Base-by-base conservation (phyloP, 306 rosid genomes). In the Alnus rubra region DNA sequence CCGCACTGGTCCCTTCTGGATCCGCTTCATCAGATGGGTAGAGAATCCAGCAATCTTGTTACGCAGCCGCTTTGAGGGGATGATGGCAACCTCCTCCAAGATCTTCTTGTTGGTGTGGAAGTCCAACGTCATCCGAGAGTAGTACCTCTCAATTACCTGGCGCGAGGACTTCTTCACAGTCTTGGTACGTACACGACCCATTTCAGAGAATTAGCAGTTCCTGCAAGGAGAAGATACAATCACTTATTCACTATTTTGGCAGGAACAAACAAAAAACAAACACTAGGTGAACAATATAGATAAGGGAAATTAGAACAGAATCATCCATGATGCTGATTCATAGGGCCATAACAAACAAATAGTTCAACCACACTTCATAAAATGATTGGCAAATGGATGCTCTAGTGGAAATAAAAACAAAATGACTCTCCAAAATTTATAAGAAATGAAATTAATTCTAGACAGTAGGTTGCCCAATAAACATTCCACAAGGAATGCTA, bases 11-110 rank as follows among this genome's bases (percentile, higher is more conserved):
- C 88, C 88, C 75, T 84, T 84, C 52, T 84, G 85, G 37, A 84
- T 84, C 30, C 83, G 37, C 85, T 85, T 85, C 85, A 85, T 85
- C 49, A 85, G 63, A 62, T 85, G 85, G 8, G 85, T 85, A 2
- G 85, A 85, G 78, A 81, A 85, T 3, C 88, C 88, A 28, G 83
- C 88, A 15, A 85, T 85, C 78, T 85, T 85, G 81, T 85, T 85
- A 4, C 83, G 81, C 30, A 85, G 88, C 12, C 85, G 69, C 76
- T 85, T 85, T 37, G 85, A 85, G 48, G 85, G 85, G 28, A 85
- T 81, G 59, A 85, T 81, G 7, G 88, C 85, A 1, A 85, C 88
- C 48, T 85, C 88, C 72, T 78, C 85, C 45, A 85, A 60, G 58
- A 85, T 30, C 81, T 85, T 85, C 83, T 85, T 85, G 81, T 81